Conservation (phyloP, 306 rosid species). For the Acacia confusa region DNA sequence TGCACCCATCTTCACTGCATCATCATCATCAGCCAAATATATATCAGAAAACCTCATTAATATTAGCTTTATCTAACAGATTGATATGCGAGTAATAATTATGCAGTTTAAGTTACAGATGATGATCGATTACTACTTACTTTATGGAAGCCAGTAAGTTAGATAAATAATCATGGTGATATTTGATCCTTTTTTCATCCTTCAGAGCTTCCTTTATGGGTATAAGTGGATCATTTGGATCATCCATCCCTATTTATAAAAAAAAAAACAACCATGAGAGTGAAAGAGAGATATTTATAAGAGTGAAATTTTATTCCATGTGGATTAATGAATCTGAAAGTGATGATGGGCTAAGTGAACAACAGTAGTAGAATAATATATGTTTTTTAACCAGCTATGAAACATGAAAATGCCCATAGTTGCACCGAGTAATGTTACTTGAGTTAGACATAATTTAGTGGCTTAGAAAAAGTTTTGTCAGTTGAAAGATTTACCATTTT, state of each 20-base stretch:
- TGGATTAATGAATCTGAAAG: background rate
- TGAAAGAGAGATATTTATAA: background rate
- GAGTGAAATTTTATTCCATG: background rate
- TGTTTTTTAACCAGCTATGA: background rate
- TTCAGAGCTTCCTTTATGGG: slow-evolving; percentile 57
- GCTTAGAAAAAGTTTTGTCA: background rate
- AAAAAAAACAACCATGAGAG: background rate
- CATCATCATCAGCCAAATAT: background rate
- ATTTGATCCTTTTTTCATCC: slow-evolving; percentile 70
- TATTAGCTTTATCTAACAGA: slow-evolving; percentile 7
- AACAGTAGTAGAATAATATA: background rate
- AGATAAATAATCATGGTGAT: slow-evolving; percentile 64
- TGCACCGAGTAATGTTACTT: too few species aligned
- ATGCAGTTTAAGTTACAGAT: background rate
- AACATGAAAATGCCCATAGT: too few species aligned
- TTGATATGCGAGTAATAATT: background rate
- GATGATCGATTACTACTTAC: slow-evolving; percentile 36
- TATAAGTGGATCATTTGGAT: slow-evolving; percentile 47
- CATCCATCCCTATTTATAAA: slow-evolving; percentile 73
- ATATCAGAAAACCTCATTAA: background rate
- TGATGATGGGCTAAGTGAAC: background rate
- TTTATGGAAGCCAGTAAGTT: slow-evolving; percentile 62
- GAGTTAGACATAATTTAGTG: background rate
- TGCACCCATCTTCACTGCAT: slow-evolving; percentile 78
- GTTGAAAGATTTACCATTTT: slow-evolving; percentile 64